phyloP scores from a whole-genome alignment of 2,329 filamentous ascomycete species.

The Cercospora sesami region DNA sequence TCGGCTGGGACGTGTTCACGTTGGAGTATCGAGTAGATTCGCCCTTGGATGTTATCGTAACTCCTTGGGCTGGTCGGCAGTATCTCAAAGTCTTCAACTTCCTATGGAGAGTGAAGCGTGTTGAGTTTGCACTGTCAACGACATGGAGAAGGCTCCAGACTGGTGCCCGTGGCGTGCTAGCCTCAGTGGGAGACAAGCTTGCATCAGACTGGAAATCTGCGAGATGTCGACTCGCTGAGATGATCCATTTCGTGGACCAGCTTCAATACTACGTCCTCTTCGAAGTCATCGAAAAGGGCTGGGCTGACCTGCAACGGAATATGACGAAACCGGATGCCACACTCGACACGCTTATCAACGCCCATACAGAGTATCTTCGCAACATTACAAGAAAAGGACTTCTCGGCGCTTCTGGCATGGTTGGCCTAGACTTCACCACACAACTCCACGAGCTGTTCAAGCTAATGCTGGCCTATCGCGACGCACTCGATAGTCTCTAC shows the following conservation, averaged over 20 bases:
- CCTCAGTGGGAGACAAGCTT: conserved; percentile 66
- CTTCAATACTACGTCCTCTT: conserved; percentile 98
- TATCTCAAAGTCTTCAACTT: conserved; percentile 99
- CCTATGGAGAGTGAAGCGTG: conserved; percentile 94
- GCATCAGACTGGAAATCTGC: conserved; percentile 79
- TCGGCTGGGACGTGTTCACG: conserved; percentile 98
- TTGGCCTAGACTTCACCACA: conserved; percentile 69
- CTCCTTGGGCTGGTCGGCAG: conserved; percentile 90
- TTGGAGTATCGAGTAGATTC: conserved; percentile 98
- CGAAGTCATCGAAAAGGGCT: conserved; percentile 95
- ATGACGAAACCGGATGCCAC: conserved; percentile 78
- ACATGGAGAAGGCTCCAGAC: conserved; percentile 97
- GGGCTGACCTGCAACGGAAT: conserved; percentile 82
- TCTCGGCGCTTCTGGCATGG: conserved; percentile 62
- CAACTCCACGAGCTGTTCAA: conserved; percentile 92
- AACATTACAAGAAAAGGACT: conserved; percentile 96
- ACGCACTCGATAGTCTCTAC: conserved; percentile 90
- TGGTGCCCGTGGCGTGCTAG: conserved; percentile 84
- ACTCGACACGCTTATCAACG: conserved; percentile 89
- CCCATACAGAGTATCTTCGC: conserved; percentile 86
- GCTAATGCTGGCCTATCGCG: conserved; percentile 90
- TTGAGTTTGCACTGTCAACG: conserved; percentile 87
- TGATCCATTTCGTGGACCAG: conserved; percentile 97
- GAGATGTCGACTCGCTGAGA: conserved; percentile 85
- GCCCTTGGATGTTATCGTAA: conserved; percentile 94